Conservation (phyloP, 148 eudicot genomes). For the Silene conica region DNA sequence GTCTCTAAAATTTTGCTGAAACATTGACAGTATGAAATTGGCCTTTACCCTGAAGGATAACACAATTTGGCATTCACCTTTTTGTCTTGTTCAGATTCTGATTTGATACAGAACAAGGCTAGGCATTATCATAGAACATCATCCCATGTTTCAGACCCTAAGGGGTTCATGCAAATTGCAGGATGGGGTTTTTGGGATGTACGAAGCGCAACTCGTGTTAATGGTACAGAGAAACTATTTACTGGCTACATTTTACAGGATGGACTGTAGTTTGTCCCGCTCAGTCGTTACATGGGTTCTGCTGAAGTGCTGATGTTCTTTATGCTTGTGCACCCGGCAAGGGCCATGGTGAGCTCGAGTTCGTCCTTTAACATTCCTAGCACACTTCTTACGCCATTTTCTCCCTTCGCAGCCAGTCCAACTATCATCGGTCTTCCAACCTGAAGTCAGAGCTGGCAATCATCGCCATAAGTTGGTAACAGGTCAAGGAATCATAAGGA, state of each 20-base stretch:
- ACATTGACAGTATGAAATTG: too few relatives aligned
- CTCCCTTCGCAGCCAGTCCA: slow-evolving; percentile 74
- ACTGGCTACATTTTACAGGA: slow-evolving; percentile 22
- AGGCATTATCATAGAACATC: too few relatives aligned
- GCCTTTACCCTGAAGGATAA: too few relatives aligned
- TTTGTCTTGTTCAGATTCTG: slow-evolving; percentile 32
- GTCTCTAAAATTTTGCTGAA: slow-evolving; percentile 17
- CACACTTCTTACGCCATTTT: slow-evolving; percentile 53
- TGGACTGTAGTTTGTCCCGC: slow-evolving; percentile 32
- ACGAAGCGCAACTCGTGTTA: slow-evolving; percentile 33
- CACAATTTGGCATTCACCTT: neutral
- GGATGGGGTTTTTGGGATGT: too few relatives aligned
- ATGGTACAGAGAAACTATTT: neutral
- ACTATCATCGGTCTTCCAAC: slow-evolving; percentile 71
- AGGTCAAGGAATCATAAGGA: too few relatives aligned
- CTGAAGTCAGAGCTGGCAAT: slow-evolving; percentile 24
- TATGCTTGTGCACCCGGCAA: slow-evolving; percentile 63
- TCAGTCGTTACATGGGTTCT: slow-evolving; percentile 46
- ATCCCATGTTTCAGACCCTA: too few relatives aligned
- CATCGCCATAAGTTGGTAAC: too few relatives aligned
- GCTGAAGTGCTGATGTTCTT: slow-evolving; percentile 58
- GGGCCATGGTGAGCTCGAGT: slow-evolving; percentile 73
- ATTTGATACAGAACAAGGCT: neutral
- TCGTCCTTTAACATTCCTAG: slow-evolving; percentile 66
- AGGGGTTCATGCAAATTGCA: too few relatives aligned